Evolutionary conservation across 139 green algal genomes (phyloP), one percentile per base, ranked within the genome.

Genomic region (Microglena sp.): DNA sequence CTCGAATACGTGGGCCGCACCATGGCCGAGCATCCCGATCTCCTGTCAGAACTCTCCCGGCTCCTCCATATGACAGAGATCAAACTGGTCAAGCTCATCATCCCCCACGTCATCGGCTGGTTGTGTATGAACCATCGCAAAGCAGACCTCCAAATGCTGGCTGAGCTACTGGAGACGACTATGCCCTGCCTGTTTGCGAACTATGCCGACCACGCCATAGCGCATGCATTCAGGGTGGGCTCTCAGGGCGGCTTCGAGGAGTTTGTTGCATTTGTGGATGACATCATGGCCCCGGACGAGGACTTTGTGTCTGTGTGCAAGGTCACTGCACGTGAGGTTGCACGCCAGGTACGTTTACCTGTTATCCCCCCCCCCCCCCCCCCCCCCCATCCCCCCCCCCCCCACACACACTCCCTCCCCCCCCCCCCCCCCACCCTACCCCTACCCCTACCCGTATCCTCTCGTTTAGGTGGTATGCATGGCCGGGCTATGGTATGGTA

Each of bases 231-330:
- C 32, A 74, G 71, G 71, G 55, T 59, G 5, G 45, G 33, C 8
- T 55, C 8, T 31, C 33, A 66, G 26, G 53, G 33, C 2, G 18
- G 1, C 3, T 64, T 84, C 28, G 67, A 55, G 5, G 21, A n/a
- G 3, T 77, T 84, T 26, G 60, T 74, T 11, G 60, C 64, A 5
- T 73, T 70, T 45, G 77, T 77, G 67, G 70, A 80, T 18, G 60
- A 60, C 15, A 28, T 59, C 40, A 44, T 68, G 40, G 61, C 61
- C 22, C 43, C 61, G 7, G 45, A 32, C 33, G 34, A 76, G 3
- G 66, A 67, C 22, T 75, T 80, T 27, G 27, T 73, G 21, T 31
- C 56, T 1, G 68, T 80, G 22, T 57, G 54, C 26, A 62, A 70
- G 60, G 64, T 67, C 46, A 45, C 67, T 4, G 60, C 46, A 11